Evolutionary conservation across 805 yeast genomes (phyloP).

Genomic region (Candida ovalis): DNA sequence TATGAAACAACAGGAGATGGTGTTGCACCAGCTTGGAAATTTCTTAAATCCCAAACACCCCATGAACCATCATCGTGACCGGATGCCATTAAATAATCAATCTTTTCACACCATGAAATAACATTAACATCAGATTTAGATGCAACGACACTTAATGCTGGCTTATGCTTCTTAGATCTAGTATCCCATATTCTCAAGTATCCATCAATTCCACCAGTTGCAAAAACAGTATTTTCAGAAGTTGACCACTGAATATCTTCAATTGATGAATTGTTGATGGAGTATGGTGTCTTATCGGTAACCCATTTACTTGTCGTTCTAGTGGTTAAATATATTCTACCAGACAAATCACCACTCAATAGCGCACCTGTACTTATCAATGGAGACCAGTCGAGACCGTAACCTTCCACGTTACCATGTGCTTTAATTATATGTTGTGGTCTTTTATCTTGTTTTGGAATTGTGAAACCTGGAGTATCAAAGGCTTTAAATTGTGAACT

Average conservation of each 20-base stretch:
- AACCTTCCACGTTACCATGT: constrained; percentile 97
- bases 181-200: constrained; percentile 94
- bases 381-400: constrained; percentile 97
- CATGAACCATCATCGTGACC: constrained; percentile 98
- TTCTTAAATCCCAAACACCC: constrained; percentile 97
- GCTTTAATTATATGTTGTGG: constrained; percentile 77
- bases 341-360: constrained; percentile 84
- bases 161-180: constrained; percentile 85
- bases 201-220: constrained; percentile 93
- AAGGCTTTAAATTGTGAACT: constrained; percentile 77
- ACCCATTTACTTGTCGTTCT: constrained; percentile 78
- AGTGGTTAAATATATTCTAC: constrained; percentile 74
- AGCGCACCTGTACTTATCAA: constrained; percentile 72
- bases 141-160: constrained; percentile 82
- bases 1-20: constrained; percentile 90
- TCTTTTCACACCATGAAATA: constrained; percentile 89
- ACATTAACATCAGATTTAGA: constrained; percentile 86
- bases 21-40: constrained; percentile 56
- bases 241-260: constrained; percentile 98
- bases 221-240: constrained; percentile 88
- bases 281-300: constrained; percentile 80
- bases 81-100: constrained; percentile 82
- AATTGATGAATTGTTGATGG: constrained; percentile 67
- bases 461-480: constrained; percentile 79
- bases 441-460: constrained; percentile 72